Evolutionary conservation across 1,284 basidiomycete genomes (phyloP), one percentile per base, ranked within the genome.

Genomic region (Marasmius oreades): DNA sequence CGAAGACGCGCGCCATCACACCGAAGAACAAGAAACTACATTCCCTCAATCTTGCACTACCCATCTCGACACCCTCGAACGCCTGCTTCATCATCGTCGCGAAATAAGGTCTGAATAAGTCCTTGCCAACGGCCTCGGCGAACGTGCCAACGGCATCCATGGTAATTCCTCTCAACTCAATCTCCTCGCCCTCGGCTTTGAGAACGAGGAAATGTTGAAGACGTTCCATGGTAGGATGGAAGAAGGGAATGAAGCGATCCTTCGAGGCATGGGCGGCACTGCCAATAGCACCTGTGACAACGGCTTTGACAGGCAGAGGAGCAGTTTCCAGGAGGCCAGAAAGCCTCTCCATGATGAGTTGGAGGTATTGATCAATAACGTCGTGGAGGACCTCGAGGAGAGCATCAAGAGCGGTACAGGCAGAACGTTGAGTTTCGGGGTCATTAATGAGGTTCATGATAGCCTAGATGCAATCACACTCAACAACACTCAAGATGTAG

Each of bases 11-110:
- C 24, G 95, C 90, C 92, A 99, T 96, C 63, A 97, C 94, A 60
- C 95, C 93, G 66, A 99, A 99, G 85, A 98, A 98, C 67, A 99
- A 80, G 86, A 98, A 99, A 67, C 90, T 93, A 74, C 95, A 98
- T 74, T 99, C 97, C 64, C 94, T 84, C 59, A 99, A 79, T 60
- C 95, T 83, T 5, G 95, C 89, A 62, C 84, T 90, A 63, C 93
- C 91, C 73, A 96, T 84, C 61, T 91, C 86, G 59, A 96, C 85
- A 51, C 92, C 95, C 65, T 91, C 85, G 78, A 98, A 95, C 3
- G 95, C 93, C 64, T 94, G 88, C 70, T 89, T 88, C 96, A 99
- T 98, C 81, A 98, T 86, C 59, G 95, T 88, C 44, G 88, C 80
- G 79, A 98, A 96, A 82, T 93, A 99, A 22, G 95, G 96, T 39